Evolutionary conservation across 2,329 filamentous ascomycete species (phyloP).

Genomic region (Sphaerulina vaccinii): DNA sequence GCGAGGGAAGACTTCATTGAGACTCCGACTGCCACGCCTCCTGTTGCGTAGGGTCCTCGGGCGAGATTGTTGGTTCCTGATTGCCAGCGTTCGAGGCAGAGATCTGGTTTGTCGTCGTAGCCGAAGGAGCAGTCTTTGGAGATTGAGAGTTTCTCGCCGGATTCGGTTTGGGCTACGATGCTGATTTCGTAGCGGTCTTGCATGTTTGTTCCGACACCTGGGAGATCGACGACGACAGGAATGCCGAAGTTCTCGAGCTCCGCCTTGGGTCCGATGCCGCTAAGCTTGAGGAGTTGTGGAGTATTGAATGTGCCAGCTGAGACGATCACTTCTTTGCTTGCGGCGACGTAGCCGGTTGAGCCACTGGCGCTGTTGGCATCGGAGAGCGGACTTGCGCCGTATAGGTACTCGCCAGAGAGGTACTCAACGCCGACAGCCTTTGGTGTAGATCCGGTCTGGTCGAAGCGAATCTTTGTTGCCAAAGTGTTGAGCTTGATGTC

Average conservation of each 20-base stretch:
- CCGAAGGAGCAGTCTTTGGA: slow-evolving; percentile 44
- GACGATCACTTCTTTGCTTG: slow-evolving; percentile 49
- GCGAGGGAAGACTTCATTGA: slow-evolving; percentile 41
- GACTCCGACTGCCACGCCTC: slow-evolving; percentile 56
- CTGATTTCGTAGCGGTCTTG: slow-evolving; percentile 61
- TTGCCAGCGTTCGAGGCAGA: slow-evolving; percentile 48
- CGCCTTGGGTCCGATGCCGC: slow-evolving; percentile 58
- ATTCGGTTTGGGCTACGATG: slow-evolving; percentile 48
- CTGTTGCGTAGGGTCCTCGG: slow-evolving; percentile 48
- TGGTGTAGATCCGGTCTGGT: slow-evolving; percentile 57
- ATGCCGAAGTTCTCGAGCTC: slow-evolving; percentile 58
- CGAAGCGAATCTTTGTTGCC: slow-evolving; percentile 65
- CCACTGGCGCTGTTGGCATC: slow-evolving; percentile 32
- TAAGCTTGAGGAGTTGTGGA: slow-evolving; percentile 64
- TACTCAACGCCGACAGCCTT: slow-evolving; percentile 49
- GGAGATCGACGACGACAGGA: slow-evolving; percentile 54
- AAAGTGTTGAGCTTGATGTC: slow-evolving; percentile 61
- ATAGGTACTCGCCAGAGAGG: slow-evolving; percentile 42
- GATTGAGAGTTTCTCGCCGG: slow-evolving; percentile 37
- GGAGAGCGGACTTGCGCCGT: slow-evolving; percentile 37
- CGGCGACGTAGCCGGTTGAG: slow-evolving; percentile 42
- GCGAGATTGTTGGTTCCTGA: slow-evolving; percentile 37
- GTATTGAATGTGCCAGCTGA: slow-evolving; percentile 60
- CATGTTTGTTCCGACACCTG: slow-evolving; percentile 64
- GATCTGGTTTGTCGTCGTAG: slow-evolving; percentile 33